phyloP scores from a whole-genome alignment of 257 asterid genomes.

The Voacanga thouarsii region DNA sequence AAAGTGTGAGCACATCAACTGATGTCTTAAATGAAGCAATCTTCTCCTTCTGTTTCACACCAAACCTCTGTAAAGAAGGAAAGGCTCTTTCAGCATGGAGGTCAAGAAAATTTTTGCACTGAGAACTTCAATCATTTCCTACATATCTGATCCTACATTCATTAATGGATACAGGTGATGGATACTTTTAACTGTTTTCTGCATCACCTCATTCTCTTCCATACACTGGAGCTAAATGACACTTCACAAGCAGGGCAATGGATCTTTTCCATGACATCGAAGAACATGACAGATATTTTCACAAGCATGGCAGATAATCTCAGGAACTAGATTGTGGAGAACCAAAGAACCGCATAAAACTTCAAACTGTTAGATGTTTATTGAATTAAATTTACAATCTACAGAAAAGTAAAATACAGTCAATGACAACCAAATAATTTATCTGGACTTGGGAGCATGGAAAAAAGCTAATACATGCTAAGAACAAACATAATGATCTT shows the following conservation, averaged over 20 bases:
- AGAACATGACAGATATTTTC: too few species aligned
- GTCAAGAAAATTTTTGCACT: background rate
- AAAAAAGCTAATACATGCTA: background rate
- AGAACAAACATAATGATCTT: conserved; percentile 3
- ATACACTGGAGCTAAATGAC: background rate
- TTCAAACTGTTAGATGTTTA: background rate
- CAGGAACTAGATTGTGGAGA: conserved; percentile 5
- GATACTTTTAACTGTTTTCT: background rate
- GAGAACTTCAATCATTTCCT: background rate
- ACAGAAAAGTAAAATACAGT: background rate
- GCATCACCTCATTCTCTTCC: background rate
- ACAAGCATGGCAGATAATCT: background rate
- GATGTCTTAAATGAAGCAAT: conserved; percentile 97
- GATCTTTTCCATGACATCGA: background rate
- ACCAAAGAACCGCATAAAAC: background rate
- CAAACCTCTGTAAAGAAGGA: conserved; percentile 74
- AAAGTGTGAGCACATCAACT: conserved; percentile 94
- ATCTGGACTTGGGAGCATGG: too few species aligned
- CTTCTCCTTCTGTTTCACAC: conserved; percentile 94
- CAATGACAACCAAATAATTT: background rate
- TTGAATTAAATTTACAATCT: background rate
- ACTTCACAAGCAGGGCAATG: background rate
- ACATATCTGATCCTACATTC: background rate
- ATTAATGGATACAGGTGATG: background rate
- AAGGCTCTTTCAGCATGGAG: conserved; percentile 16